Evolutionary conservation across 768 basidiomycete genomes (phyloP).

Genomic region (Pisolithus sp.): DNA sequence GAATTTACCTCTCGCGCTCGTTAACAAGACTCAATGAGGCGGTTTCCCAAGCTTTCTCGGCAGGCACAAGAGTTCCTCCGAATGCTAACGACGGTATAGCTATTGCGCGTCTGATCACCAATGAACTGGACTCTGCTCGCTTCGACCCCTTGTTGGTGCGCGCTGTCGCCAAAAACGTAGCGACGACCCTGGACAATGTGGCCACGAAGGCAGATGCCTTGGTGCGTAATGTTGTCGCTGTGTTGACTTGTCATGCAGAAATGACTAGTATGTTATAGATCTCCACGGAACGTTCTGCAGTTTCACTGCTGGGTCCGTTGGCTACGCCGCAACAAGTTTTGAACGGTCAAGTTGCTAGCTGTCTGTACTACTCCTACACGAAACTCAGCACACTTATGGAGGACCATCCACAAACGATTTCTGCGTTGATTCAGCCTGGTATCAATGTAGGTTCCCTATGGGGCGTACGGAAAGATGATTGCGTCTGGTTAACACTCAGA

Average conservation of each 20-base stretch:
- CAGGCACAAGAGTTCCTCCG: conserved; percentile 64
- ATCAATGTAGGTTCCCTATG: conserved; percentile 45
- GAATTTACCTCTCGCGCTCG: conserved; percentile 82
- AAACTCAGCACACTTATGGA: conserved; percentile 59
- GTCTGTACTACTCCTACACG: conserved; percentile 70
- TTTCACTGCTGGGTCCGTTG: conserved; percentile 64
- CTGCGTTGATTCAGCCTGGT: conserved; percentile 45
- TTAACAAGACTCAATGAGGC: conserved; percentile 79
- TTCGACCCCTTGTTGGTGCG: conserved; percentile 87
- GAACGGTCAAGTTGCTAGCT: conserved; percentile 76
- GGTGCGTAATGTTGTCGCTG: conserved; percentile 37
- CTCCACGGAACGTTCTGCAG: conserved; percentile 71
- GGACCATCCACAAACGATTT: conserved; percentile 61
- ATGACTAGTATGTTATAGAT: conserved; percentile 36
- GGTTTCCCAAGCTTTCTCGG: conserved; percentile 68
- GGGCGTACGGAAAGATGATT: neutral
- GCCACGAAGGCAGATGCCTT: conserved; percentile 57
- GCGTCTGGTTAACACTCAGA: conserved; percentile 1
- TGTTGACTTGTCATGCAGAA: neutral
- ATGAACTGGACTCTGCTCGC: conserved; percentile 80
- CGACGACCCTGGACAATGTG: conserved; percentile 63
- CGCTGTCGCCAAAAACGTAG: conserved; percentile 70
- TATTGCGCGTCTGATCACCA: conserved; percentile 70
- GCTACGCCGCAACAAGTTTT: conserved; percentile 73
- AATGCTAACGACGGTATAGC: conserved; percentile 70